These are phyloP conservation scores for Babesia caballi DNA, from an alignment of 169 alveolate genomes.

Conservation along the genomic window DNA sequence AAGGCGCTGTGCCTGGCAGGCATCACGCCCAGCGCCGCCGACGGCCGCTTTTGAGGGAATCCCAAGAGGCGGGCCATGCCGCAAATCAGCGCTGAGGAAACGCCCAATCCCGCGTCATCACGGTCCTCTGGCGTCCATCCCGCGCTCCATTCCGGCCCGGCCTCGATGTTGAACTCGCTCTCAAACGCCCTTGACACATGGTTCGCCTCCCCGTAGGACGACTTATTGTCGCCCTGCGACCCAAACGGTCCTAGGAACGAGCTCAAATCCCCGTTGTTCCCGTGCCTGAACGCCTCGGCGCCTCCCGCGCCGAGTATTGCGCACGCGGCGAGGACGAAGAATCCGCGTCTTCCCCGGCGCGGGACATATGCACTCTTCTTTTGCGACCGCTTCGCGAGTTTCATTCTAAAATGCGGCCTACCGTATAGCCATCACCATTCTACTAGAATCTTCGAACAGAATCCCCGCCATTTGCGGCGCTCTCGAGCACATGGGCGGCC, in stretches of 20 bases:
- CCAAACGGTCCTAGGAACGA: slow-evolving; percentile 12
- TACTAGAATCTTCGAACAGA: too few relatives aligned
- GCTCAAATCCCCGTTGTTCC: slow-evolving; percentile 21
- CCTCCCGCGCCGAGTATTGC: neutral
- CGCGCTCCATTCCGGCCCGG: neutral
- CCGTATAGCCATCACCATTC: too few relatives aligned
- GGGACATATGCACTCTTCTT: neutral
- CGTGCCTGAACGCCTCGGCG: slow-evolving; percentile 14
- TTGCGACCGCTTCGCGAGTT: neutral
- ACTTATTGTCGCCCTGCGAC: slow-evolving; percentile 31
- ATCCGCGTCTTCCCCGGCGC: neutral
- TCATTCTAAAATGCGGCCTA: neutral
- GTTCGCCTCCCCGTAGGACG: neutral
- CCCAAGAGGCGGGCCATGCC: neutral
- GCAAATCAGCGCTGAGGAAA: neutral
- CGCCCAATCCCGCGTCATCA: neutral
- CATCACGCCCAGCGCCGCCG: slow-evolving; percentile 23
- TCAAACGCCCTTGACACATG: neutral
- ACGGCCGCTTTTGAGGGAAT: slow-evolving; percentile 9
- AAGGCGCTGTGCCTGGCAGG: neutral
- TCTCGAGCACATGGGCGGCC: too few relatives aligned
- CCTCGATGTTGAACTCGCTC: slow-evolving; percentile 18
- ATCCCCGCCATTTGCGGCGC: too few relatives aligned
- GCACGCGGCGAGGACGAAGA: slow-evolving; percentile 3
- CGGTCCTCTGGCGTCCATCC: neutral